phyloP scores from a whole-genome alignment of 345 rosid genomes.

The Raphanus raphanistrum region DNA sequence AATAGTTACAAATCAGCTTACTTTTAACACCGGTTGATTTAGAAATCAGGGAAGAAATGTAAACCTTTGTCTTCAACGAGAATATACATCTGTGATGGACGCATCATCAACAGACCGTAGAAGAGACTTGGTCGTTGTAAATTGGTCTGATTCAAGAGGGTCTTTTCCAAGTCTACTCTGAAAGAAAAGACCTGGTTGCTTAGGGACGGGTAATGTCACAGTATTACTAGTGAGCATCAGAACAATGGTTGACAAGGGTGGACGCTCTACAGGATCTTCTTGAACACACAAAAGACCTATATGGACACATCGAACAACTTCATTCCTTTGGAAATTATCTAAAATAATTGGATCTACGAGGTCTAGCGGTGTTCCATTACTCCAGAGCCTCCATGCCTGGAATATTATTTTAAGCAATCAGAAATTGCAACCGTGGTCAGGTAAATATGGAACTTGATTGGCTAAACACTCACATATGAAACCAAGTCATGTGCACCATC shows the following conservation, averaged over 20 bases:
- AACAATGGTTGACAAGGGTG: background rate
- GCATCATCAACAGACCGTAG: background rate
- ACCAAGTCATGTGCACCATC: constrained; percentile 1
- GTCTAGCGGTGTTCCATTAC: background rate
- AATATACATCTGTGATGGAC: background rate
- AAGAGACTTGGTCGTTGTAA: background rate
- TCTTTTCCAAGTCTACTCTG: background rate
- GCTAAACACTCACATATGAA: background rate
- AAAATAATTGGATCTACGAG: background rate
- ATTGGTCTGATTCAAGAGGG: background rate
- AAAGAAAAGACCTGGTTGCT: background rate
- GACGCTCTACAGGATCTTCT: background rate
- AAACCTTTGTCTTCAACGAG: background rate
- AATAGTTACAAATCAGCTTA: background rate
- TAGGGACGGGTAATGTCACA: background rate
- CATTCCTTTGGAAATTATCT: background rate
- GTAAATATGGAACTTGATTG: background rate
- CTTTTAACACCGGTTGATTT: background rate
- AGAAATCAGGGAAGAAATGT: background rate
- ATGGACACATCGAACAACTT: background rate
- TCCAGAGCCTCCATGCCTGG: background rate
- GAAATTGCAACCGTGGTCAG: background rate
- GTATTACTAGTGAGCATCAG: background rate
- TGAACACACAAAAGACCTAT: background rate
- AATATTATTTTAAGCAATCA: background rate